phyloP scores from a whole-genome alignment of 352 stramenopile species.

The Pythium volutum region DNA sequence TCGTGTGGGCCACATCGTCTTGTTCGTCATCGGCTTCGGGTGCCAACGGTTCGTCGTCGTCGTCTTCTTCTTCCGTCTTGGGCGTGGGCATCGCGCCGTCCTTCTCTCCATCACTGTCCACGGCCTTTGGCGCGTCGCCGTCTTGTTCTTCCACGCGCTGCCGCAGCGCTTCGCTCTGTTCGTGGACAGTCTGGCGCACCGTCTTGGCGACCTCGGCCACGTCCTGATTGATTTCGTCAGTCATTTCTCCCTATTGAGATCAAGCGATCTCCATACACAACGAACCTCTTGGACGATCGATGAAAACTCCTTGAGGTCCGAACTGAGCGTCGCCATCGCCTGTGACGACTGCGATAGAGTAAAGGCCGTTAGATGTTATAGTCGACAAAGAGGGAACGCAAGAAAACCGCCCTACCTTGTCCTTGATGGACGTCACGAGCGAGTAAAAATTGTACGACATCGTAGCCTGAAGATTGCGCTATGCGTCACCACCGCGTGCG shows the following conservation, averaged over 20 bases:
- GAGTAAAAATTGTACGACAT: conserved; percentile 52
- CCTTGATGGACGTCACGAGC: conserved; percentile 36
- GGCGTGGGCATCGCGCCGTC: neutral
- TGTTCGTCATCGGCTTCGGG: conserved; percentile 9
- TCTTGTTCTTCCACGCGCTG: conserved; percentile 32
- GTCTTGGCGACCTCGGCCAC: conserved; percentile 57
- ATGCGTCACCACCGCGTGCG: neutral
- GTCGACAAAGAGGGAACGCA: neutral
- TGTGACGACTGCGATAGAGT: conserved; percentile 44
- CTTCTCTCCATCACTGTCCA: neutral
- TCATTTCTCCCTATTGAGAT: neutral
- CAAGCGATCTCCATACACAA: neutral
- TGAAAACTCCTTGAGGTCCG: conserved; percentile 68
- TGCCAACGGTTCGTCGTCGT: neutral
- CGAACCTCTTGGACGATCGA: conserved; percentile 55
- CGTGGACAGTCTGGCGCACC: conserved; percentile 47
- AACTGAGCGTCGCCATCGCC: conserved; percentile 68
- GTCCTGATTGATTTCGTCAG: conserved; percentile 14
- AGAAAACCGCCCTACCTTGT: conserved; percentile 26
- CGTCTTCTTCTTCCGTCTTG: neutral
- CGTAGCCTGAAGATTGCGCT: neutral
- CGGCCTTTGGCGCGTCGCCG: neutral
- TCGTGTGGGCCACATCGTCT: neutral
- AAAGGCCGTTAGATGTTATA: neutral
- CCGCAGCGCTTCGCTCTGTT: conserved; percentile 44